These are phyloP conservation scores for Leishmania guyanensis DNA, from an alignment of 208 protist genomes.

Conservation along the genomic window DNA sequence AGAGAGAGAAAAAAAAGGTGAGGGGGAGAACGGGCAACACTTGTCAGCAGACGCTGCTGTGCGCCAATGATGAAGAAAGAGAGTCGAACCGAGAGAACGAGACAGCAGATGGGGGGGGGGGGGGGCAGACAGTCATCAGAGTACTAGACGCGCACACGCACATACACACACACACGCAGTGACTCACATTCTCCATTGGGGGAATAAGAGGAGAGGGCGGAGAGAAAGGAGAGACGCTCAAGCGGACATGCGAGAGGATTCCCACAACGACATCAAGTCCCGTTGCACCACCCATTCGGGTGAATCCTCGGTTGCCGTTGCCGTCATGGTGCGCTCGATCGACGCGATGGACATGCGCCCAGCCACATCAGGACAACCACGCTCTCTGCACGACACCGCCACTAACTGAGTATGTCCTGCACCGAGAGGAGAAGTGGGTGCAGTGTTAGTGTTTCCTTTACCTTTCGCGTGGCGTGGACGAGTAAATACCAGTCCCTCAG, in stretches of 20 bases:
- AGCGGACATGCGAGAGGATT: constrained; percentile 15
- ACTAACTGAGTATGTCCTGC: no score
- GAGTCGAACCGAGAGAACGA: not conserved
- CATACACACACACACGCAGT: not conserved
- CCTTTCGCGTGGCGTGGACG: not conserved
- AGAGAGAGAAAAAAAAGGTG: not conserved
- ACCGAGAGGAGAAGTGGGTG: not conserved
- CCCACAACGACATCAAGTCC: constrained; percentile 32
- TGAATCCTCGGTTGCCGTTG: not conserved
- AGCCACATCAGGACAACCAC: not conserved
- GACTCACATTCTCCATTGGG: not conserved
- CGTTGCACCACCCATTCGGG: constrained; percentile 35
- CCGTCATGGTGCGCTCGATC: constrained; percentile 2
- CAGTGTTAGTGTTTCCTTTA: not conserved
- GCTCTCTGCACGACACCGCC: not conserved
- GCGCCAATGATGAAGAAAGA: not conserved
- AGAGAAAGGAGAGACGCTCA: not conserved
- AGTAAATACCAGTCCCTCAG: constrained; percentile 13
- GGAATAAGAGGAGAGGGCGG: not conserved
- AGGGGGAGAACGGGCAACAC: not conserved
- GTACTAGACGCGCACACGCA: not conserved
- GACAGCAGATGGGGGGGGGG: not conserved
- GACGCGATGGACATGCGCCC: not conserved
- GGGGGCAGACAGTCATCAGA: not conserved
- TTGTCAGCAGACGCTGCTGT: not conserved